Conservation (phyloP, 164 flowering plant genomes). For the Piper betle region DNA sequence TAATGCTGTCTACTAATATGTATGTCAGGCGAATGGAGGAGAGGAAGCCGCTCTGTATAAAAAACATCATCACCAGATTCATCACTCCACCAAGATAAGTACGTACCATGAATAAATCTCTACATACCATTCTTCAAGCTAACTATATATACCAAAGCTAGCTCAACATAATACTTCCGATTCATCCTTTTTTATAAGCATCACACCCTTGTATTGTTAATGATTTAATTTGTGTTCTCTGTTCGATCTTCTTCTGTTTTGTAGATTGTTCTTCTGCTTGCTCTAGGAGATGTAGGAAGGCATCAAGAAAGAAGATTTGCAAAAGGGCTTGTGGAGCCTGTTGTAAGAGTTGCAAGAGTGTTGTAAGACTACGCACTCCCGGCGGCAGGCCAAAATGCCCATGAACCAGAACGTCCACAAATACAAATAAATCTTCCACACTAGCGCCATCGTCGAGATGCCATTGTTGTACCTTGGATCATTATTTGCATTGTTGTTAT, state of each 20-base stretch:
- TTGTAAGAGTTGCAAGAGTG: constrained; percentile 51
- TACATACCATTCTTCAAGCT: too few relatives aligned
- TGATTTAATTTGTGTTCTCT: neutral
- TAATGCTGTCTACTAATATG: neutral
- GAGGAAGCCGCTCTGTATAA: constrained; percentile 11
- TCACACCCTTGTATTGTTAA: too few relatives aligned
- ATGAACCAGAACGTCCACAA: neutral
- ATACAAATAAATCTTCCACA: neutral
- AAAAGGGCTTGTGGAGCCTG: constrained; percentile 47
- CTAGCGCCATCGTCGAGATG: neutral
- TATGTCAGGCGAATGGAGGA: constrained; percentile 15
- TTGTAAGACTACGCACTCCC: constrained; percentile 29
- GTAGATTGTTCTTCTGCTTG: constrained; percentile 48
- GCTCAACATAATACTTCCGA: too few relatives aligned
- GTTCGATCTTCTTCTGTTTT: neutral
- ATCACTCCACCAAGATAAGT: constrained; percentile 17
- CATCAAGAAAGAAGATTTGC: constrained; percentile 48
- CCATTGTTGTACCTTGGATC: neutral
- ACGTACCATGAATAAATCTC: neutral
- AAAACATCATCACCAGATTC: constrained; percentile 7
- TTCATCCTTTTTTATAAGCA: too few relatives aligned
- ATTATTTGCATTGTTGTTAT: too few relatives aligned
- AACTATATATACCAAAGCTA: too few relatives aligned
- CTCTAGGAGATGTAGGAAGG: constrained; percentile 34
- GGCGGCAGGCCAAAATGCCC: constrained; percentile 20